Percentiles rank a stretch among this genome's conserved stretches.
phyloP scores from a whole-genome alignment of 177 flowering plant genomes.

The Vitis hybrid region DNA sequence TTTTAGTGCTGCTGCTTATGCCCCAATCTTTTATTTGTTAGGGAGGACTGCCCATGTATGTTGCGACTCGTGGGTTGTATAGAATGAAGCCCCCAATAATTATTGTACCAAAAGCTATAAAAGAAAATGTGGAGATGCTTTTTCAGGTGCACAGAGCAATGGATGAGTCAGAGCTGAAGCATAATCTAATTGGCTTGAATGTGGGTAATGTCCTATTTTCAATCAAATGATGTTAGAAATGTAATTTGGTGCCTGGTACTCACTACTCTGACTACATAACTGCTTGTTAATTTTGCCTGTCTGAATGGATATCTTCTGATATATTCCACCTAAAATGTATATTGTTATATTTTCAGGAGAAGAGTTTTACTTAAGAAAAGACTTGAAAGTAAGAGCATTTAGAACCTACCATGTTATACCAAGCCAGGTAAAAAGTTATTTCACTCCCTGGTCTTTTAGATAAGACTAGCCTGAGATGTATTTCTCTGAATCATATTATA shows the following conservation, averaged over 20 bases:
- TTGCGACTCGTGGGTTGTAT: constrained; percentile 85
- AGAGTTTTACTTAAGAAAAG: constrained; percentile 67
- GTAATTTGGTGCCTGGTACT: background rate
- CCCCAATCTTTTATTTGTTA: constrained; percentile 7
- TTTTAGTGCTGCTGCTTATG: background rate
- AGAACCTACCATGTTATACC: constrained; percentile 77
- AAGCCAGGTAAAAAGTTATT: constrained; percentile 60
- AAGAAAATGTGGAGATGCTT: constrained; percentile 66
- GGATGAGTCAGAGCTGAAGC: constrained; percentile 78
- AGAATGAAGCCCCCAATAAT: constrained; percentile 84
- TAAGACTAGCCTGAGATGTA: background rate
- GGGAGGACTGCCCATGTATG: constrained; percentile 98
- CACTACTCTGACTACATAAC: background rate
- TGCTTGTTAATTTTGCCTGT: background rate
- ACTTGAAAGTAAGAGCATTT: constrained; percentile 83
- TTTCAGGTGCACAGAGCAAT: constrained; percentile 78
- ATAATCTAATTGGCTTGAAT: constrained; percentile 65
- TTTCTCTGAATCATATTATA: background rate
- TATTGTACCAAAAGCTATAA: constrained; percentile 66
- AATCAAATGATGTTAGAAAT: constrained; percentile 2
- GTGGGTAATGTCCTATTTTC: constrained; percentile 51
- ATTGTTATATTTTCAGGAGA: constrained; percentile 54
- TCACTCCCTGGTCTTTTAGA: background rate
- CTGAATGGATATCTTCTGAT: too few relatives aligned
- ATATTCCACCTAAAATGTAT: background rate